Base-by-base conservation (phyloP, 2,329 filamentous ascomycete species). In the Fusarium miscanthi region DNA sequence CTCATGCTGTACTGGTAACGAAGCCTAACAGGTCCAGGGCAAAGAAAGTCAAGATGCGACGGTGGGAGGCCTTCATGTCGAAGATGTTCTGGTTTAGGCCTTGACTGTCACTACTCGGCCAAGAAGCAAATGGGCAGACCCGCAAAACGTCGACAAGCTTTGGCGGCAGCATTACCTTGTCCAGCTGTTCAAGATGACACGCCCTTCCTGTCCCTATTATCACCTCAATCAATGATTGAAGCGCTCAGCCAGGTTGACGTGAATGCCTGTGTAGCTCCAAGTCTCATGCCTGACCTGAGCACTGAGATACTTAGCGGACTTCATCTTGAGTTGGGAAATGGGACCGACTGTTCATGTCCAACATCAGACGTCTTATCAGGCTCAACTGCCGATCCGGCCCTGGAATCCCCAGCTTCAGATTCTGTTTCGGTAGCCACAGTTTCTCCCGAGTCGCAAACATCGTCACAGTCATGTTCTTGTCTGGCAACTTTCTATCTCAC, bases 301-400 rank as follows among this genome's bases (percentile, higher is more conserved):
- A 21, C 33, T 16, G 43, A 38, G 6, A 17, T 30, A 4, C 14
- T 25, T 3, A 11, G 16, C 11, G 23, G 11, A 10, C 25, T 27
- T 51, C 56, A 51, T 17, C 33, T 38, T 21, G 33, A 51, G 8
- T 2, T n/a, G 3, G 21, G 12, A 9, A 49, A 27, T 3, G 42
- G 1, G 3, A 1, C n/a, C 21, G 41, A 51, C 19, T 21, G 30
- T 16, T 21, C 23, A 3, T 25, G 56, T 16, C 21, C 25, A 9
- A 1, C 7, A 2, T 11, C 25, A 21, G 21, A 25, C 1, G 0
- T 9, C 14, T 21, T 6, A 51, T 25, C 33, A 6, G 2, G 4
- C 8, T 14, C 16, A 8, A 10, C 0, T 19, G 2, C 12, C 3
- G 1, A 14, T 3, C 7, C 23, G 0, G 0, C 10, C 0, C 30